Evolutionary conservation across 176 grass and related monocot species (phyloP), one percentile per base, ranked within the genome.

Genomic region (Oryza punctata): DNA sequence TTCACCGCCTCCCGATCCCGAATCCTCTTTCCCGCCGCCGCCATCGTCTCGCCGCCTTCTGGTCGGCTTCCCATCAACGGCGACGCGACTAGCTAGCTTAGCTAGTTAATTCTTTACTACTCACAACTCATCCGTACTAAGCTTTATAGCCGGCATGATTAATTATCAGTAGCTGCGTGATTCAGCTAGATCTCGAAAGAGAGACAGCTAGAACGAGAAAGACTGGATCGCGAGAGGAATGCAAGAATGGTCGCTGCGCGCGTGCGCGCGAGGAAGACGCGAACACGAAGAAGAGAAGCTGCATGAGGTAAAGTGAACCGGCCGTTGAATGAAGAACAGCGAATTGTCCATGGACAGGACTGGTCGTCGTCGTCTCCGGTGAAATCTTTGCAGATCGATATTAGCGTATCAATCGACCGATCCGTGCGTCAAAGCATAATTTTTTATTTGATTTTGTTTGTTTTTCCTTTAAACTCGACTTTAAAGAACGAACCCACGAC

Each of bases 241-340:
- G 0, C 37, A 7, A 37, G 83, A 85, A 85, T 63, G 83, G 75
- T 78, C 75, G 66, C 74, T 9, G 65, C 74, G 65, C 78, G 74
- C 74, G 65, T 85, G 74, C 74, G 65, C 78, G 74, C 83, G 66
- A 24, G 13, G 46, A 30, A 54, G 45, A 47, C 12, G 45, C 13
- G 46, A 16, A 1, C 4, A 16, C 0, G 46, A 49, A 49, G 46
- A 32, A 32, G 33, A 35, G 33, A 15, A 16, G 46, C 45, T 15
- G n/a, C n/a, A n/a, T n/a, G 61, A 0, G 63, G 63, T n/a, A 40
- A 15, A 54, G 0, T 47, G 69, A 10, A 54, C 41, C 47, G 73
- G 23, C 64, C 64, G 73, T 85, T 78, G 74, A 85, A 78, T 14
- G 82, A 47, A 85, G 47, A 69, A 77, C 1, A 10, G 12, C 33